Percentiles rank a stretch among this genome's conserved stretches.
Conservation (phyloP, 805 yeast species). For the Yarrowia yakushimensis region DNA sequence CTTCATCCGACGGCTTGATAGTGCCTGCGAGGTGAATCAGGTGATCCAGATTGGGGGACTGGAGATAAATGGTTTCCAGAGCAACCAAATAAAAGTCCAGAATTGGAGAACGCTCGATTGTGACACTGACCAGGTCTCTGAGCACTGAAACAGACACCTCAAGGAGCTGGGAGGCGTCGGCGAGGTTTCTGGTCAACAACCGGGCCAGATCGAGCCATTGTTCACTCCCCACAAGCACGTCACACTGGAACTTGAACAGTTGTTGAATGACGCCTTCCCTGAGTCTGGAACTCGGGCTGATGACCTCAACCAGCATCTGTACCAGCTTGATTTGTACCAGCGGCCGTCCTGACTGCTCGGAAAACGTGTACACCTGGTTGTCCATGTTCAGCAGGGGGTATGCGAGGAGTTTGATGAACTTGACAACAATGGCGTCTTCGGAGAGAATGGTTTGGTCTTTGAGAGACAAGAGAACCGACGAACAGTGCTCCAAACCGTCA, state of each 20-base stretch:
- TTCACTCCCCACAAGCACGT: neutral
- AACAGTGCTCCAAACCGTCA: neutral
- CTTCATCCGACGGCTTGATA: neutral
- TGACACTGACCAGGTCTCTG: neutral
- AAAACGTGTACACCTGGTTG: neutral
- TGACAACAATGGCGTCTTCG: neutral
- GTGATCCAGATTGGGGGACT: neutral
- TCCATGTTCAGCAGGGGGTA: neutral
- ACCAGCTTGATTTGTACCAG: neutral
- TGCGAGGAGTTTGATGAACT: neutral
- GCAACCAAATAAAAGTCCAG: neutral
- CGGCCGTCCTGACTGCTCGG: neutral
- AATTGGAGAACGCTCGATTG: neutral
- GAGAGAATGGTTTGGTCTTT: slow-evolving; percentile 6
- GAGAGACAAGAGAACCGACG: neutral
- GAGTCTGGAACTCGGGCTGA: neutral
- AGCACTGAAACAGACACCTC: neutral
- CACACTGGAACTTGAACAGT: slow-evolving; percentile 1
- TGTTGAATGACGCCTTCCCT: neutral
- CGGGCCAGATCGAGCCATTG: neutral
- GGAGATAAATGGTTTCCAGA: neutral
- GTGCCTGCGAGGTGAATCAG: neutral
- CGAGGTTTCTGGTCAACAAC: neutral
- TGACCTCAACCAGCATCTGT: neutral
- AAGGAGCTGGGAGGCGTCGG: neutral